A percentile compares a stretch with the other conserved stretches of the same genome.
Evolutionary conservation across 2,329 filamentous ascomycete species (phyloP).

Genomic region (Apiospora phragmitis): DNA sequence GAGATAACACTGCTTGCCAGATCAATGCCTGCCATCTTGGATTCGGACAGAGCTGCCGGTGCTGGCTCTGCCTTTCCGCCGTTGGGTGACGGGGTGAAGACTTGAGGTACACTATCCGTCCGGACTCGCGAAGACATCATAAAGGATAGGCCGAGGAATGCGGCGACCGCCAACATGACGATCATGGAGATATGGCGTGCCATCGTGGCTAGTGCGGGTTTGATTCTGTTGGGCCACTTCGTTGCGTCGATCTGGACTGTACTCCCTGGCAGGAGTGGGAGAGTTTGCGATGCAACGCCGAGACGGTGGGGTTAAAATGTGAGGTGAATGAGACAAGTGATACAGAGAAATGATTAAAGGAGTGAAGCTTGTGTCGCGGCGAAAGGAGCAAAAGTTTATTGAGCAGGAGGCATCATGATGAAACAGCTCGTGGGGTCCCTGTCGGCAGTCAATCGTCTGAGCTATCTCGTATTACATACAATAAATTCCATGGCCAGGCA

Average conservation of each 20-base stretch:
- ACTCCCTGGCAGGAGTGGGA: neutral
- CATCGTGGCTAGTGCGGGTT: slow-evolving; percentile 36
- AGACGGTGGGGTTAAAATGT: neutral
- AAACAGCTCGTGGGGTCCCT: neutral
- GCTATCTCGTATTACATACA: neutral
- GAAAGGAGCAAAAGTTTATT: neutral
- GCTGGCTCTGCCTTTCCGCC: slow-evolving; percentile 17
- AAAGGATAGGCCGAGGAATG: slow-evolving; percentile 60
- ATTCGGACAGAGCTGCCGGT: slow-evolving; percentile 19
- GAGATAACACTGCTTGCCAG: slow-evolving; percentile 54
- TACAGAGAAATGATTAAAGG: neutral
- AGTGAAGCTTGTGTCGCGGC: neutral
- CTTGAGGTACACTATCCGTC: slow-evolving; percentile 21
- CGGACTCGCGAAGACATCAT: slow-evolving; percentile 51
- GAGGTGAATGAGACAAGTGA: neutral
- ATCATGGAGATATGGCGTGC: slow-evolving; percentile 56
- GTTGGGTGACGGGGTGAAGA: slow-evolving; percentile 20
- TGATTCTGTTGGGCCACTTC: neutral
- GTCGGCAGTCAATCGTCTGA: neutral
- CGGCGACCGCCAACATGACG: slow-evolving; percentile 54
- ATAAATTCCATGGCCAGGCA: neutral
- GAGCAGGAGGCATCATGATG: neutral
- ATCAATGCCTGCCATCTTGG: slow-evolving; percentile 39
- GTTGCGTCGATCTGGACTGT: neutral
- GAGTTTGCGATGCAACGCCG: neutral